Base-by-base conservation (phyloP, 345 rosid genomes). In the Dipteronia dyeriana region DNA sequence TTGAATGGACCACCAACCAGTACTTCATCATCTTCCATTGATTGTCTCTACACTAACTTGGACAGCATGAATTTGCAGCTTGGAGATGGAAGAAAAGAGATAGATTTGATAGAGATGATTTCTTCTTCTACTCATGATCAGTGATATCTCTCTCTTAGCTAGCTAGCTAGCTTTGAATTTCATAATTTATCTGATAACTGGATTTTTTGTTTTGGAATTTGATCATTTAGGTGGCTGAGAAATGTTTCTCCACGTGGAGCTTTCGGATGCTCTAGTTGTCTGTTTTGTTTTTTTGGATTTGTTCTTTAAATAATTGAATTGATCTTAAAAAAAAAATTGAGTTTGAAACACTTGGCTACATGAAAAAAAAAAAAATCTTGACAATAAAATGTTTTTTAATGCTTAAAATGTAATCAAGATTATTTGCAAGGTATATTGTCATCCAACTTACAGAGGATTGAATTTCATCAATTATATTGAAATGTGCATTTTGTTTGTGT, bases 21-120 rank as follows among this genome's bases (percentile, higher is more conserved):
- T 29, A 41, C 45, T 41, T 66, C 83, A 19, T 66, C 83, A 19
- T 64, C 79, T 41, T 71, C 76, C 66, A 25, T 49, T 54, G 76
- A 64, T 64, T 3, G 22, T 54, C 81, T 84, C 34, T 31, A 63
- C 29, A 76, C 56, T 31, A n/a, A 75, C 68, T 47, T 59, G 66
- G 56, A 66, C 70, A 74, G 63, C 70, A 74, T 1, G 66, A 76
- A 83, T 75, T n/a, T 68, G 57, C 53, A 65, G 66, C 68, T 60
- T 34, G 77, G 79, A 74, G 73, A 69, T 39, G 88, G 82, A 74
- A 83, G 71, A 68, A 86, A 84, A 76, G 98, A 95, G 79, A 93
- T 93, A 94, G 99, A 95, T 84, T 83, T 94, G 91, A 88, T 95
- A n/a, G 99, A 95, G 91, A 93, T 95, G 99, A 77, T 95, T 67